phyloP scores from a whole-genome alignment of 2,329 filamentous ascomycete species.

The Alternaria brassicicola region DNA sequence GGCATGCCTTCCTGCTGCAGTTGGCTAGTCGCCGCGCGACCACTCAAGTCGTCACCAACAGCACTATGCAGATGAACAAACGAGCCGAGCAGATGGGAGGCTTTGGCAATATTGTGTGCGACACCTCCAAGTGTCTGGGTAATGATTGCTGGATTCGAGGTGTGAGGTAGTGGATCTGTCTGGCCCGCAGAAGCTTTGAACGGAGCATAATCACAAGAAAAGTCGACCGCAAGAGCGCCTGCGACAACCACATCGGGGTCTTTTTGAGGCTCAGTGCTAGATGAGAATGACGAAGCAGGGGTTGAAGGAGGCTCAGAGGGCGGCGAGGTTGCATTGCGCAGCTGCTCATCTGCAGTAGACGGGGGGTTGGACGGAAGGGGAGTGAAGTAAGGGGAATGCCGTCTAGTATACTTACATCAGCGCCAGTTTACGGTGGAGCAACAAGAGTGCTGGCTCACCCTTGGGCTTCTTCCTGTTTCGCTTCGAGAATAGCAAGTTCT shows the following conservation, averaged over 20 bases:
- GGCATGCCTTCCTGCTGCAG: slow-evolving; percentile 70
- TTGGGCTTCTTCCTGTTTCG: slow-evolving; percentile 41
- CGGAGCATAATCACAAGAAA: slow-evolving; percentile 78
- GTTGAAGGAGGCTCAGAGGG: slow-evolving; percentile 16
- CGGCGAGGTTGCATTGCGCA: slow-evolving; percentile 23
- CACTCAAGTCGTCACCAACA: slow-evolving; percentile 79
- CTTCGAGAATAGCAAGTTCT: slow-evolving; percentile 63
- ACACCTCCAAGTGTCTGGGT: slow-evolving; percentile 87
- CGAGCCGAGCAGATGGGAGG: slow-evolving; percentile 72
- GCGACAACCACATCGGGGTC: slow-evolving; percentile 75
- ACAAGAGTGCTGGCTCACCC: slow-evolving; percentile 47
- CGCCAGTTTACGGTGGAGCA: slow-evolving; percentile 36
- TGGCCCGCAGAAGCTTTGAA: slow-evolving; percentile 48
- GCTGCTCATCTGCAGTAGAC: slow-evolving; percentile 16
- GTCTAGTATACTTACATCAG: slow-evolving; percentile 51
- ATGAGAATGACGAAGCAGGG: slow-evolving; percentile 8
- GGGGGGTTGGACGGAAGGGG: slow-evolving; percentile 25
- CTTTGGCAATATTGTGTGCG: slow-evolving; percentile 87
- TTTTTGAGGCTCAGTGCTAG: slow-evolving; percentile 4
- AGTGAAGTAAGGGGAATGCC: slow-evolving; percentile 28
- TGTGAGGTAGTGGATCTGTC: slow-evolving; percentile 65
- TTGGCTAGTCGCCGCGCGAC: slow-evolving; percentile 71
- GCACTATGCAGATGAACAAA: slow-evolving; percentile 77
- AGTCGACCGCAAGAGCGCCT: slow-evolving; percentile 86
- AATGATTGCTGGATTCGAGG: slow-evolving; percentile 85